These are phyloP conservation scores for Heracleum sosnowskyi DNA, from an alignment of 129 eudicot genomes.

Conservation along the genomic window DNA sequence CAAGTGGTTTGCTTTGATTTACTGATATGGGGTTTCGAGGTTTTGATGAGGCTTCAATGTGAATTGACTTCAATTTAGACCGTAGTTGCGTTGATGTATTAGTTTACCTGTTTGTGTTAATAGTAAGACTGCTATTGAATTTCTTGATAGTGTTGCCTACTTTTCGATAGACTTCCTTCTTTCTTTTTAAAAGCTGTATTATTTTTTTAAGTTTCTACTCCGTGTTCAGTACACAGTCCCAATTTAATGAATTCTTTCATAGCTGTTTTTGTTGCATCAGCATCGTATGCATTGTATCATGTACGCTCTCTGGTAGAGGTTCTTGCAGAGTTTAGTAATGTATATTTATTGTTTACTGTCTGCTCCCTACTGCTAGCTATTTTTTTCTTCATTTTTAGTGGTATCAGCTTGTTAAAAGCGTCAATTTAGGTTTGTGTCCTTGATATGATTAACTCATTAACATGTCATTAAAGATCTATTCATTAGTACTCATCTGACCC, in stretches of 20 bases:
- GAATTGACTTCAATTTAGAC: background rate
- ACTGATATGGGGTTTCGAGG: slow-evolving; percentile 10
- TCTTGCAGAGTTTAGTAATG: background rate
- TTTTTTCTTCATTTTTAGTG: background rate
- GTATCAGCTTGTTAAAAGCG: background rate
- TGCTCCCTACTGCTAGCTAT: background rate
- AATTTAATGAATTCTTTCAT: background rate
- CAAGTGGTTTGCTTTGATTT: background rate
- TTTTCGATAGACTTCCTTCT: background rate
- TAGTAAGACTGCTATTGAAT: background rate
- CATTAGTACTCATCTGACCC: background rate
- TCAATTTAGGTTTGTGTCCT: background rate
- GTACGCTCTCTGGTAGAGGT: background rate
- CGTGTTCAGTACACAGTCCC: background rate
- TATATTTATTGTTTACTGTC: background rate
- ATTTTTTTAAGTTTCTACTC: background rate
- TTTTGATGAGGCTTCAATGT: slow-evolving; percentile 3
- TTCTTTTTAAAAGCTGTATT: background rate
- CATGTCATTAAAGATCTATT: background rate
- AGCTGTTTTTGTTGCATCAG: background rate
- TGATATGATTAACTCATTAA: background rate
- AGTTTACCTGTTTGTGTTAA: background rate
- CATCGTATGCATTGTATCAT: background rate
- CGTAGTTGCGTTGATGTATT: background rate
- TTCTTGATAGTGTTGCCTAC: background rate